Evolutionary conservation across 768 basidiomycete species (phyloP).

Genomic region (Agaricus sinodeliciosus): DNA sequence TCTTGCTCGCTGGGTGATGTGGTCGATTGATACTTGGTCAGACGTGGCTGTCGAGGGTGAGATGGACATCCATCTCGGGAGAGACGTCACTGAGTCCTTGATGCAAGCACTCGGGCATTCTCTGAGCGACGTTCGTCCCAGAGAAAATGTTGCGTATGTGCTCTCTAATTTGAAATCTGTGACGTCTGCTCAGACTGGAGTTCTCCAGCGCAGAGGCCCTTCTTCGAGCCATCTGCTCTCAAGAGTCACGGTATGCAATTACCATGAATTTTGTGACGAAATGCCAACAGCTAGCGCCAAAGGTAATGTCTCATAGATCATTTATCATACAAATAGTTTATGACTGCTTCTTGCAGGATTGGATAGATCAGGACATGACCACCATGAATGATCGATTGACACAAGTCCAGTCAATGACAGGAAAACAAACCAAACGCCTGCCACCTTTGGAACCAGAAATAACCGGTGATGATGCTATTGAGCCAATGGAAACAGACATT

Average conservation of each 20-base stretch:
- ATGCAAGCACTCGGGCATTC: conserved; percentile 43
- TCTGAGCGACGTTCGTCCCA: conserved; percentile 14
- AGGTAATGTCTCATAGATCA: not conserved
- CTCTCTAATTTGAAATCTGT: not conserved
- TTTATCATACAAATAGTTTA: not conserved
- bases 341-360: conserved; percentile 19
- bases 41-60: conserved; percentile 13
- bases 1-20: conserved; percentile 64
- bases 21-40: conserved; percentile 43
- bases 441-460: not conserved
- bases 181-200: not conserved
- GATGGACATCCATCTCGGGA: conserved; percentile 34
- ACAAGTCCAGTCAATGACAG: conserved; percentile 20
- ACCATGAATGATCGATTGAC: conserved; percentile 51
- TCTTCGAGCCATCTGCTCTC: conserved; percentile 33
- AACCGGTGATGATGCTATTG: not conserved
- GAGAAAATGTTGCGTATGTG: conserved; percentile 28
- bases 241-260: conserved; percentile 26
- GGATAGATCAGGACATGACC: conserved; percentile 43
- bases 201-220: conserved; percentile 22
- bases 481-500: not conserved
- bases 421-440: not conserved
- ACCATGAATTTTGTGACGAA: conserved; percentile 19
- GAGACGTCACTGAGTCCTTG: conserved; percentile 37
- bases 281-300: not conserved